Evolutionary conservation across 352 stramenopile genomes (phyloP), one percentile per base, ranked within the genome.

Genomic region (Phytophthora palmivora): DNA sequence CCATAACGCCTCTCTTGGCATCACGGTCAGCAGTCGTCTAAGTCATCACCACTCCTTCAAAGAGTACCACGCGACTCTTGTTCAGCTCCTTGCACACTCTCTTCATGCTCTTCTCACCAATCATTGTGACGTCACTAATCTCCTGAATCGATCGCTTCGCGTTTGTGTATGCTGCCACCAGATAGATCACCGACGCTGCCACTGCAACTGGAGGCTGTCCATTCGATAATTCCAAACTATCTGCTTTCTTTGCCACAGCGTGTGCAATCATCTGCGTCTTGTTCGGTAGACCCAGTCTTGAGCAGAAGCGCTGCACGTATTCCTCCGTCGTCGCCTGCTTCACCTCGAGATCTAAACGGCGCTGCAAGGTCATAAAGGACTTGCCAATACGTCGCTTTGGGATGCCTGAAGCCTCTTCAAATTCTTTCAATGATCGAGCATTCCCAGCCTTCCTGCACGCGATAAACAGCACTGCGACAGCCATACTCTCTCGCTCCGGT

Each of bases 31-130:
- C 43, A 42, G 34, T 57, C 44, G 36, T 74, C 70, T 81, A 87
- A 34, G 70, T 82, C 57, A 82, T 78, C 53, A 88, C 48, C 45
- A 92, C 78, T 47, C 84, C 84, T 70, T 89, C 84, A 61, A 93
- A 93, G 4, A 93, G 69, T 55, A 87, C 70, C 21, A 91, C 62
- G 36, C 84, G 84, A 42, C 83, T 94, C 78, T 94, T 91, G 74
- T 92, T 91, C 15, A 94, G 70, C 60, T 92, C 82, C 78, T 94
- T 94, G 81, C 82, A 92, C 45, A 94, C 85, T 43, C 80, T 68
- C 64, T 94, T 94, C 72, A 94, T 83, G 65, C 85, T 91, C 69
- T 92, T 94, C 47, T 87, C 82, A 57, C 70, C 79, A 46, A 94
- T 90, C 73, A 89, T 90, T 38, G 85, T 89, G 32, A 91, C 83